These are phyloP conservation scores for Galerina marginata DNA, from an alignment of 768 basidiomycete genomes.

Conservation along the genomic window DNA sequence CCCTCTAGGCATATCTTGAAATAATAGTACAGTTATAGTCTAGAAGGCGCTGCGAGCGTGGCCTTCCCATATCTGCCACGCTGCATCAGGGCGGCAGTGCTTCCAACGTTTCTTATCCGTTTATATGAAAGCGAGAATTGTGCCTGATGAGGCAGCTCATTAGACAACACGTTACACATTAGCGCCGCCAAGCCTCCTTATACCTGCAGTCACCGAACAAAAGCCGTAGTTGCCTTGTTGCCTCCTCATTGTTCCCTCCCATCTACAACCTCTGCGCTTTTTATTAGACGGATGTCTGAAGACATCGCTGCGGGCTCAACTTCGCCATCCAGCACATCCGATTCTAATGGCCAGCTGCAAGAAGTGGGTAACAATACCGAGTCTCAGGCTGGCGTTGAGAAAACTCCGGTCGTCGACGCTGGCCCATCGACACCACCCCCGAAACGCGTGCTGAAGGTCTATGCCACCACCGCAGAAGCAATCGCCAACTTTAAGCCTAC, in stretches of 20 bases:
- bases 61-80: conserved; percentile 22
- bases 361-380: background rate
- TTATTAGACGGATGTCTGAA: conserved; percentile 11
- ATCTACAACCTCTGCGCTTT: conserved; percentile 1
- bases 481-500: conserved; percentile 48
- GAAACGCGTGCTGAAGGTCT: conserved; percentile 7
- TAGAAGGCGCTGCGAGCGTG: conserved; percentile 20
- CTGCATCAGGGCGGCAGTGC: conserved; percentile 26
- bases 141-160: conserved; percentile 26
- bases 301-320: conserved; percentile 1
- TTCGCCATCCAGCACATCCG: background rate
- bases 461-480: conserved; percentile 31
- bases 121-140: conserved; percentile 14
- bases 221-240: conserved; percentile 12
- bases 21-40: background rate
- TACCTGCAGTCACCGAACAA: conserved; percentile 16
- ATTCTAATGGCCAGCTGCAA: background rate
- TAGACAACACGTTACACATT: conserved; percentile 1
- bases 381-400: background rate
- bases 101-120: conserved; percentile 14
- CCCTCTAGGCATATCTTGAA: background rate
- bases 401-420: background rate
- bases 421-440: conserved; percentile 4
- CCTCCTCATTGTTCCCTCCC: conserved; percentile 16
- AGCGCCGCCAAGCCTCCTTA: conserved; percentile 22